Base-by-base conservation (phyloP, 495 filamentous ascomycete species). In the Jackrogersella minutella region DNA sequence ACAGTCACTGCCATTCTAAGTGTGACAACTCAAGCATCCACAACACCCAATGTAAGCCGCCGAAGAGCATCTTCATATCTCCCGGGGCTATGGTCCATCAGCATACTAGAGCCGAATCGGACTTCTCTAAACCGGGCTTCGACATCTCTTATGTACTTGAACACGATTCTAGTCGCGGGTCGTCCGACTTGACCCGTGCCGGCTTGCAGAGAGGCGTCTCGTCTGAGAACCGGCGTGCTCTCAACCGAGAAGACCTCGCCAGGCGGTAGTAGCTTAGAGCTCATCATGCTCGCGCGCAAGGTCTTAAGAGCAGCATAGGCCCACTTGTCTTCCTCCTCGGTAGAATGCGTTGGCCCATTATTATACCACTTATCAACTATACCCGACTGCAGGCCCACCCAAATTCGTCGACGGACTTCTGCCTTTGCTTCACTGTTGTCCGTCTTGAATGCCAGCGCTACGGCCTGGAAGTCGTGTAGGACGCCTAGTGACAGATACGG, bases 161-260 rank as follows among this genome's bases (percentile, higher is more conserved):
- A 69, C 59, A 91, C 88, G 43, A 90, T 85, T 46, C 87, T 75
- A 16, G 86, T 85, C 6, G 89, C 88, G 14, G 86, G 86, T 53
- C 85, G 74, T 7, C 87, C 90, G 11, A 90, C 76, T 36, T 79
- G 69, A 28, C 74, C 72, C 67, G 77, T 73, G n/a, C 74, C 65
- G 31, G 73, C 59, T 19, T 64, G 52, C 14, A 77, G 28, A 64
- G 88, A 86, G 14, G 86, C 83, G 68, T 89, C 80, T 17, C 87
- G 74, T 59, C 87, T 78, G 55, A 89, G 62, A 0, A 89, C 88
- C 13, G 76, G 78, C 74, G 84, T 84, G 8, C 82, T 87, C 75
- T 91, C 87, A 14, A 92, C 81, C 2, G 87, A 80, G 76, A 92
- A 93, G 1, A 93, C 87, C 69, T 93, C 90, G 11, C 91, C 91